Percentiles rank a stretch among this genome's conserved stretches.
phyloP scores from a whole-genome alignment of 352 stramenopile genomes.

The Stramenopiles sp. region DNA sequence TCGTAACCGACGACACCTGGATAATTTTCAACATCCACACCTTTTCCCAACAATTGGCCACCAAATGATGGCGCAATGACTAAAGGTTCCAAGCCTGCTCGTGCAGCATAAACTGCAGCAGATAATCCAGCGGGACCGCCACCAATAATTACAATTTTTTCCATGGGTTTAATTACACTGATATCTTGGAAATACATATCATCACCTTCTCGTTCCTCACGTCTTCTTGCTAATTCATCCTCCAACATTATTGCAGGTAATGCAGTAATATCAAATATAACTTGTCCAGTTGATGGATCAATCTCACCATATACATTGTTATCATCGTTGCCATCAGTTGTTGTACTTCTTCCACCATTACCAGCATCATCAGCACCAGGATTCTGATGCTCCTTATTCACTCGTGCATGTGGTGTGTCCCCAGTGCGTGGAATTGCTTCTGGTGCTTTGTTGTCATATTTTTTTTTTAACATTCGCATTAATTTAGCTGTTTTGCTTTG shows the following conservation, averaged over 20 bases:
- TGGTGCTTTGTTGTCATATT: constrained; percentile 33
- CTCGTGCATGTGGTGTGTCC: neutral
- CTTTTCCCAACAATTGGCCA: constrained; percentile 24
- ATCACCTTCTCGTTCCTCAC: neutral
- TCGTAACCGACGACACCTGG: constrained; percentile 15
- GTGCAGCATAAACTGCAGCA: constrained; percentile 17
- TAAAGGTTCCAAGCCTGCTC: constrained; percentile 14
- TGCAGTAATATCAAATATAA: neutral
- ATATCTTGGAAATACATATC: neutral
- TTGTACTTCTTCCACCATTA: neutral
- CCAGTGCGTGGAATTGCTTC: constrained; percentile 19
- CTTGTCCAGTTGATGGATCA: neutral
- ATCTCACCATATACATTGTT: too few relatives aligned
- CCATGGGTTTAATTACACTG: neutral
- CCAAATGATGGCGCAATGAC: constrained; percentile 16
- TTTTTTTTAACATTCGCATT: constrained; percentile 39
- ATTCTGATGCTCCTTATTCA: too few relatives aligned
- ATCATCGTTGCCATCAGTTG: neutral
- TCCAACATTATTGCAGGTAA: neutral
- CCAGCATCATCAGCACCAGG: neutral
- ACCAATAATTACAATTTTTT: constrained; percentile 15
- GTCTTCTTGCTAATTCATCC: neutral
- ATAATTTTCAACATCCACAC: constrained; percentile 22
- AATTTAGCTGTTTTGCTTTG: constrained; percentile 20
- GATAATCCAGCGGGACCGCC: constrained; percentile 16